phyloP scores from a whole-genome alignment of 805 yeast species.

The Wickerhamiella vanderwaltii region DNA sequence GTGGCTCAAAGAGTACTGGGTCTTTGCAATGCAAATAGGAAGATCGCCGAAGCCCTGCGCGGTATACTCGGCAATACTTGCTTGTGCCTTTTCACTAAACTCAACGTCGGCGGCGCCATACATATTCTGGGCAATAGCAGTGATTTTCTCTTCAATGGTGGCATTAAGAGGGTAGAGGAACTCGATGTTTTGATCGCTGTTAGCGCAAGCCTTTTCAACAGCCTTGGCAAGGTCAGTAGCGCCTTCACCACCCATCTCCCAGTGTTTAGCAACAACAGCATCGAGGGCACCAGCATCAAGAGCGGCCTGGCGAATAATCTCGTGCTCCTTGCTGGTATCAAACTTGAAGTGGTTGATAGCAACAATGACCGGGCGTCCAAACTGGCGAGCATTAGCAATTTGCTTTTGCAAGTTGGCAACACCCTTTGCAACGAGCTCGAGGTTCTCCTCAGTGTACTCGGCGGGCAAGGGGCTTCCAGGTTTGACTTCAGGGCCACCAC shows the following conservation, averaged over 20 bases:
- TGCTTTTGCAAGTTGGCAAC: conserved; percentile 85
- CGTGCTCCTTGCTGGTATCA: conserved; percentile 72
- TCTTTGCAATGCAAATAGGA: conserved; percentile 95
- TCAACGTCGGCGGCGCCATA: conserved; percentile 86
- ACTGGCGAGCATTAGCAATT: conserved; percentile 70
- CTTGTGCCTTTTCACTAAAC: conserved; percentile 66
- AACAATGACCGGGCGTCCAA: conserved; percentile 86
- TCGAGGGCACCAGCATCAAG: conserved; percentile 81
- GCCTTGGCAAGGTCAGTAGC: conserved; percentile 75
- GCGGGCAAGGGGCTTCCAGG: conserved; percentile 82
- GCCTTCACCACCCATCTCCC: conserved; percentile 93
- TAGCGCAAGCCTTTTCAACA: conserved; percentile 55
- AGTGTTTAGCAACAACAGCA: conserved; percentile 83
- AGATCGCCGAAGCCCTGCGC: conserved; percentile 78
- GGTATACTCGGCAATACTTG: conserved; percentile 71
- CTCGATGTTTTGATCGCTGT: conserved; percentile 39
- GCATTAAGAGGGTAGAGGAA: conserved; percentile 57
- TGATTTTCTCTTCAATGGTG: conserved; percentile 68
- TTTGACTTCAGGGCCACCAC: conserved; percentile 94
- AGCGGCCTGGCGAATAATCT: conserved; percentile 65
- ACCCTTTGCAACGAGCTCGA: conserved; percentile 65
- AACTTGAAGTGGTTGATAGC: conserved; percentile 82
- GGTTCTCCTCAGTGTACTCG: conserved; percentile 72
- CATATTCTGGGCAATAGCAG: conserved; percentile 72
- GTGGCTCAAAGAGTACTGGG: conserved; percentile 92